Conservation (phyloP, 2,329 filamentous ascomycete species). For the Ceratocystis alfenasii region DNA sequence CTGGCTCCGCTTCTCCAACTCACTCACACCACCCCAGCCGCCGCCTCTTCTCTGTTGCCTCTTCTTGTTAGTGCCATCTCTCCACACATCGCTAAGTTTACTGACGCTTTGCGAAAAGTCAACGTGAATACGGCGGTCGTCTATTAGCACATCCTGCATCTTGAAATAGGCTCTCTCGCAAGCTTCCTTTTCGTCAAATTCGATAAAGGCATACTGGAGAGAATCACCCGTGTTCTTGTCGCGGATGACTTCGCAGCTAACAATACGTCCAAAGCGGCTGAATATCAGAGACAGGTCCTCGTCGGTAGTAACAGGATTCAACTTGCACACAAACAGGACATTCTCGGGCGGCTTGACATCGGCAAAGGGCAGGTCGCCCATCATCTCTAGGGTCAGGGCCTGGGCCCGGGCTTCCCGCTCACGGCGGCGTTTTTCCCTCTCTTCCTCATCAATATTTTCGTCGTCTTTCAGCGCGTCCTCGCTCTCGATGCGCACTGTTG, state of each 20-base stretch:
- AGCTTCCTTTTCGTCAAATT: conserved; percentile 83
- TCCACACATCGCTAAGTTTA: conserved; percentile 81
- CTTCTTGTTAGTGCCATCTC: conserved; percentile 73
- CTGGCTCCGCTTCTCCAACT: conserved; percentile 80
- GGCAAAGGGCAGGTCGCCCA: conserved; percentile 91
- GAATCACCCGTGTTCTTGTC: conserved; percentile 91
- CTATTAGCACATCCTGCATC: conserved; percentile 95
- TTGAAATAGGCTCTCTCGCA: conserved; percentile 97
- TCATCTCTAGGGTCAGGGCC: conserved; percentile 91
- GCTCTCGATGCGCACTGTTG: conserved; percentile 81
- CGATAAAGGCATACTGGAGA: conserved; percentile 94
- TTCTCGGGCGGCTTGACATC: conserved; percentile 97
- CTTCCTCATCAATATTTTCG: conserved; percentile 61
- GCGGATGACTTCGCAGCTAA: conserved; percentile 91
- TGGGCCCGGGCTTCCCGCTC: conserved; percentile 89
- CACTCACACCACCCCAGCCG: conserved; percentile 82
- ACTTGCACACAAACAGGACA: conserved; percentile 93
- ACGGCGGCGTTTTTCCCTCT: conserved; percentile 63
- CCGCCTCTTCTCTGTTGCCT: conserved; percentile 48
- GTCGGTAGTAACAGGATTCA: conserved; percentile 92
- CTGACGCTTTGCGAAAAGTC: conserved; percentile 94
- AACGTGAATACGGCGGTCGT: conserved; percentile 94
- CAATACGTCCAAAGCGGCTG: conserved; percentile 85
- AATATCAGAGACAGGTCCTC: conserved; percentile 94
- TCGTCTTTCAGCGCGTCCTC: conserved; percentile 72